Percentiles rank a stretch among this genome's conserved stretches.
Evolutionary conservation across 108 stramenopile species (phyloP).

Genomic region (Nitzschia sp.): DNA sequence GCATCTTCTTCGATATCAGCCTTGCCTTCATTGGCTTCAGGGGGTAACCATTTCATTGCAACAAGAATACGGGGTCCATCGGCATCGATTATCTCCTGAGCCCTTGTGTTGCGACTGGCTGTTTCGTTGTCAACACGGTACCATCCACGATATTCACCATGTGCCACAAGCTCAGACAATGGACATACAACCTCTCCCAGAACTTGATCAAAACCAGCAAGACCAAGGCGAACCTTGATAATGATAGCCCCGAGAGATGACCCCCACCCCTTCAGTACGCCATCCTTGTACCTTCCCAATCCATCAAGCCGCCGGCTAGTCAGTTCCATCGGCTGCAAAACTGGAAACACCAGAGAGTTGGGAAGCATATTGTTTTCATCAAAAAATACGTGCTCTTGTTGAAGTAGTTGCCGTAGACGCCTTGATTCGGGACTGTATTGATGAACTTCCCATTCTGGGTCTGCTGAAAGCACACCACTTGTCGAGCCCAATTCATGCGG

Average conservation of each 20-base stretch:
- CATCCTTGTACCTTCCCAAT: constrained; percentile 3
- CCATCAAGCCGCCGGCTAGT: constrained; percentile 49
- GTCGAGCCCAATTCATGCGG: constrained; percentile 63
- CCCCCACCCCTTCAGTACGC: constrained; percentile 49
- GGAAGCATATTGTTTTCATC: constrained; percentile 9
- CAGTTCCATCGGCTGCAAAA: constrained; percentile 70
- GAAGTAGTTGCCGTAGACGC: constrained; percentile 65
- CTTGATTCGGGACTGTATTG: constrained; percentile 51
- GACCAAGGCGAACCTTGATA: constrained; percentile 56
- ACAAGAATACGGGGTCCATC: constrained; percentile 17
- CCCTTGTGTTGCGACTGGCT: not conserved
- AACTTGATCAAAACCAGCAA: constrained; percentile 63
- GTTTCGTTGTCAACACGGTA: constrained; percentile 68
- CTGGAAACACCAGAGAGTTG: constrained; percentile 47
- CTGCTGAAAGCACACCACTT: constrained; percentile 48
- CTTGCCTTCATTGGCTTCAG: constrained; percentile 9
- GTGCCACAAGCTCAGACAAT: constrained; percentile 50
- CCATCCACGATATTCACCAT: constrained; percentile 68
- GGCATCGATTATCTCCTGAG: too few species aligned
- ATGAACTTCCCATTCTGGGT: constrained; percentile 63
- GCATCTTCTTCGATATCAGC: constrained; percentile 24
- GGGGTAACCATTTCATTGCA: constrained; percentile 27
- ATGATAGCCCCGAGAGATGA: constrained; percentile 65
- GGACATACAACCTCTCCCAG: constrained; percentile 78
- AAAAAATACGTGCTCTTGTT: constrained; percentile 10